Conservation (phyloP, 1,284 basidiomycete species). For the Tilletia setariae region DNA sequence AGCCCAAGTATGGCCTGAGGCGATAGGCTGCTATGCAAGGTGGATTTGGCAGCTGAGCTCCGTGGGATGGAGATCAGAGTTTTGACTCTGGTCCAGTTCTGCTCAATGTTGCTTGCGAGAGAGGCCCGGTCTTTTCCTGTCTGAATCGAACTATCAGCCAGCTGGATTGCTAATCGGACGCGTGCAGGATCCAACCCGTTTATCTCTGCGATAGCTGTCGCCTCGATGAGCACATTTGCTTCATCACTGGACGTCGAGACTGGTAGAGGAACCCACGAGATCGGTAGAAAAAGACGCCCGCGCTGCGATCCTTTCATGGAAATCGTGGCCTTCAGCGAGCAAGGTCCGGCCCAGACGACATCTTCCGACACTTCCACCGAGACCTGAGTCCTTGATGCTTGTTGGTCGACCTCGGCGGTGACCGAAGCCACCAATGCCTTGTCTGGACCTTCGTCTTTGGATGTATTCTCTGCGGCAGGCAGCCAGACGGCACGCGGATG, state of each 20-base stretch:
- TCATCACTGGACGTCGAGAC: neutral
- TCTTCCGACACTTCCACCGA: neutral
- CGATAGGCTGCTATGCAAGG: neutral
- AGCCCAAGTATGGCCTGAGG: conserved; percentile 9
- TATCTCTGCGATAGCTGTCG: neutral
- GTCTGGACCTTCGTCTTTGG: too few species aligned
- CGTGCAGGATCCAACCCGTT: neutral
- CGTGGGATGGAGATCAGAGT: neutral
- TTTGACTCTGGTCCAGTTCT: neutral
- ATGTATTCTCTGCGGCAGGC: neutral
- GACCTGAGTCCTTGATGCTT: too few species aligned
- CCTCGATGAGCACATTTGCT: neutral
- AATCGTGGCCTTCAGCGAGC: neutral
- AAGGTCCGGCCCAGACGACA: neutral
- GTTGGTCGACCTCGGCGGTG: neutral
- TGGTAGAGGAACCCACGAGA: neutral
- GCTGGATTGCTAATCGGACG: neutral
- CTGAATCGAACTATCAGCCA: neutral
- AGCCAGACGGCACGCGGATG: neutral
- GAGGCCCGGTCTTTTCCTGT: neutral
- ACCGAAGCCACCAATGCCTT: neutral
- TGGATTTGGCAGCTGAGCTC: neutral
- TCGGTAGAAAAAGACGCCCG: neutral
- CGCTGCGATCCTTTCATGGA: neutral
- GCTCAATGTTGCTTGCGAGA: too few species aligned